phyloP scores from a whole-genome alignment of 306 rosid species.

The Gynostemma pentaphyllum region DNA sequence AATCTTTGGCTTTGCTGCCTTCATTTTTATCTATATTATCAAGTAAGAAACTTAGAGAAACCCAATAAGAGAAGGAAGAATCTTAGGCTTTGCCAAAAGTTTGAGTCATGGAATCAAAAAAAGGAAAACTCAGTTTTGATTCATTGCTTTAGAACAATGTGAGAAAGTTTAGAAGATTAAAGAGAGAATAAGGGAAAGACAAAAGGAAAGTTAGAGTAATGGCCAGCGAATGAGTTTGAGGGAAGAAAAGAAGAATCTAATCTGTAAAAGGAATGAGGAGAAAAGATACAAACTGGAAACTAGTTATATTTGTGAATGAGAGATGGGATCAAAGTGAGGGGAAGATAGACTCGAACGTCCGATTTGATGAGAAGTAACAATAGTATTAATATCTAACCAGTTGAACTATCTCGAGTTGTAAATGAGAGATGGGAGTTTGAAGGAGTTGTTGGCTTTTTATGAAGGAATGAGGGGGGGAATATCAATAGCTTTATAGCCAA shows the following conservation, averaged over 20 bases:
- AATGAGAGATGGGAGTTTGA: neutral
- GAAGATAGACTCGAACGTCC: too few species aligned
- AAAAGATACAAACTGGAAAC: neutral
- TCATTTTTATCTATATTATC: neutral
- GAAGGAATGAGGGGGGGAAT: neutral
- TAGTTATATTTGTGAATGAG: conserved; percentile 5
- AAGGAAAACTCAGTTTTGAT: conserved; percentile 3
- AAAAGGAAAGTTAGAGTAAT: conserved; percentile 12
- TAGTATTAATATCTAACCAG: too few species aligned
- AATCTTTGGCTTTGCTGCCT: conserved; percentile 20
- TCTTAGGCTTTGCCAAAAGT: conserved; percentile 18
- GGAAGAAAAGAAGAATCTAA: conserved; percentile 18
- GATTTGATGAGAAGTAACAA: too few species aligned
- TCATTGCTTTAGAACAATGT: conserved; percentile 7
- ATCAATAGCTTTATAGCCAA: neutral
- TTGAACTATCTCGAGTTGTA: too few species aligned
- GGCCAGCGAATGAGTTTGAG: conserved; percentile 22
- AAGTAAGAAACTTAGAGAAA: conserved; percentile 16
- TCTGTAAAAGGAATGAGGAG: neutral
- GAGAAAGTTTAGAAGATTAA: conserved; percentile 11
- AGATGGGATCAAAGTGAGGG: too few species aligned
- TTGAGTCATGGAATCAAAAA: conserved; percentile 12
- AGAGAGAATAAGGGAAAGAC: conserved; percentile 2
- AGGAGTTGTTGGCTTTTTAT: neutral
- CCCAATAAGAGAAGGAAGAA: conserved; percentile 31